These are phyloP conservation scores for Pseudopithomyces chartarum DNA, from an alignment of 2,329 filamentous ascomycete genomes.

Conservation along the genomic window DNA sequence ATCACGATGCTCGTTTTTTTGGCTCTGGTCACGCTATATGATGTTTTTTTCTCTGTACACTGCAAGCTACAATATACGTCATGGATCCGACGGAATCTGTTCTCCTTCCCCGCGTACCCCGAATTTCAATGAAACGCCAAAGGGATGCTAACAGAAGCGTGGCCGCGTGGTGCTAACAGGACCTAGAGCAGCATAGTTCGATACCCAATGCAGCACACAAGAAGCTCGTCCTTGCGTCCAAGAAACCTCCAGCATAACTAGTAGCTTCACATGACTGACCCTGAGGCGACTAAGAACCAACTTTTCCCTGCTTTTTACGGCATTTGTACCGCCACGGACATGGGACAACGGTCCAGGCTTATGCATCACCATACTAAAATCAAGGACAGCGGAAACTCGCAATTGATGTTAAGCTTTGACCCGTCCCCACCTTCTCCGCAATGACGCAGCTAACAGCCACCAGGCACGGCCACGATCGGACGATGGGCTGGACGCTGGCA, in stretches of 20 bases:
- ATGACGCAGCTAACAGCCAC: slow-evolving; percentile 33
- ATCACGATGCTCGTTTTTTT: neutral
- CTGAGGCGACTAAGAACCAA: slow-evolving; percentile 1
- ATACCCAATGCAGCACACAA: neutral
- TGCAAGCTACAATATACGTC: neutral
- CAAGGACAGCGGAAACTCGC: slow-evolving; percentile 9
- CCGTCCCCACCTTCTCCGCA: slow-evolving; percentile 24
- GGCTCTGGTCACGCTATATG: neutral
- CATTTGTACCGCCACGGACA: slow-evolving; percentile 16
- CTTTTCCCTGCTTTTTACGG: slow-evolving; percentile 14
- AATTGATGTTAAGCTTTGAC: slow-evolving; percentile 28
- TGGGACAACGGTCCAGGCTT: slow-evolving; percentile 4
- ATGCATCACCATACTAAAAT: slow-evolving; percentile 10
- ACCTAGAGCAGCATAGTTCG: neutral
- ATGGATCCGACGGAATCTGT: neutral
- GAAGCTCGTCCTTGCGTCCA: neutral
- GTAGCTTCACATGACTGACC: neutral
- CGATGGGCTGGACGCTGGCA: neutral
- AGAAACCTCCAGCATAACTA: neutral
- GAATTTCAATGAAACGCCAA: neutral
- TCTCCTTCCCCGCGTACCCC: neutral
- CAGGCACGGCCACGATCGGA: slow-evolving; percentile 11
- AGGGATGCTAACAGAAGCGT: neutral
- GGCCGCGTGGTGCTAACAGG: neutral
- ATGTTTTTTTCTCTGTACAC: neutral